Conservation (phyloP, 1,284 basidiomycete species). For the Sporisorium sorghi region DNA sequence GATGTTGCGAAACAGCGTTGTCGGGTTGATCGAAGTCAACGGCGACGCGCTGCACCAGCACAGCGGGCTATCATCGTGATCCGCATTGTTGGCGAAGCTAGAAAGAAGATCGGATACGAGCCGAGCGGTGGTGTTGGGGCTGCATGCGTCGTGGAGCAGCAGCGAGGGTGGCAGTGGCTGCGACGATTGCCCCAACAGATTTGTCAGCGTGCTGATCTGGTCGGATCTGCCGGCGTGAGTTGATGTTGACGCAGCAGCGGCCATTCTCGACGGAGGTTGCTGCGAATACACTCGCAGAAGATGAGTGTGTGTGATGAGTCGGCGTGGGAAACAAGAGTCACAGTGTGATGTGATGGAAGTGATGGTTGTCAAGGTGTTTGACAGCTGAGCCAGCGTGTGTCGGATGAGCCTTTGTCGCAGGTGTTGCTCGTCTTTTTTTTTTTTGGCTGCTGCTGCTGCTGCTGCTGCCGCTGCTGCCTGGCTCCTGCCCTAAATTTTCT, state of each 20-base stretch:
- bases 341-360: background rate
- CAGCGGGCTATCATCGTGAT: constrained; percentile 10
- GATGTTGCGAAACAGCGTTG: constrained; percentile 45
- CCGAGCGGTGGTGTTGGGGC: constrained; percentile 42
- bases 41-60: constrained; percentile 38
- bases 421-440: background rate
- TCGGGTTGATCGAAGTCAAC: constrained; percentile 40
- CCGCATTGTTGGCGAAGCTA: background rate
- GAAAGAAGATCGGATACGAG: constrained; percentile 31
- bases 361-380: background rate
- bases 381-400: constrained; percentile 7
- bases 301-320: background rate
- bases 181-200: constrained; percentile 26
- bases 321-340: constrained; percentile 1
- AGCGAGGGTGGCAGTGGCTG: constrained; percentile 40
- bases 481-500: background rate
- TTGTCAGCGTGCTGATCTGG: constrained; percentile 27
- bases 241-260: background rate
- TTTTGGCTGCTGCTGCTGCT: background rate
- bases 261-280: background rate
- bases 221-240: constrained; percentile 30
- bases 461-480: too few relatives aligned
- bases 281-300: background rate
- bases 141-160: constrained; percentile 49
- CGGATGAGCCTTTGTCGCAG: background rate